Evolutionary conservation across 495 filamentous ascomycete genomes (phyloP).

Genomic region (Hypoxylon subgilvum): DNA sequence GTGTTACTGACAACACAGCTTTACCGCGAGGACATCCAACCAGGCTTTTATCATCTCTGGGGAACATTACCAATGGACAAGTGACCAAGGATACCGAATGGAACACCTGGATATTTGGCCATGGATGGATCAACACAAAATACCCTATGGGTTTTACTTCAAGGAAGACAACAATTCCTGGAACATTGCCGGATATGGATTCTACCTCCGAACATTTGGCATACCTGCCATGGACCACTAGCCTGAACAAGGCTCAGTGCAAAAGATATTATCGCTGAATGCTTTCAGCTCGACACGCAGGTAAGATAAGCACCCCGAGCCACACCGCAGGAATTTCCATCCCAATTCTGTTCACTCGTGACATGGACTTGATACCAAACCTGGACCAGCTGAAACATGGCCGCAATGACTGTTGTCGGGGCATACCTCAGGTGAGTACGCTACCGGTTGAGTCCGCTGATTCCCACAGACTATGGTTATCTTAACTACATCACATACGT

Average conservation of each 20-base stretch:
- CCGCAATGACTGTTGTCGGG: background rate
- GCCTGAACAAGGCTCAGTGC: slow-evolving; percentile 19
- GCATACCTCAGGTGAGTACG: slow-evolving; percentile 9
- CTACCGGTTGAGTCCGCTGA: slow-evolving; percentile 16
- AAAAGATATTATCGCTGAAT: slow-evolving; percentile 14
- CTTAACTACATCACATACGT: background rate
- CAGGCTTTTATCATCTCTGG: background rate
- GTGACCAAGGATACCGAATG: slow-evolving; percentile 11
- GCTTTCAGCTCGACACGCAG: slow-evolving; percentile 16
- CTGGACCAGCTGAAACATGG: slow-evolving; percentile 2
- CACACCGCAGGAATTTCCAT: slow-evolving; percentile 8
- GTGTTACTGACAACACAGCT: slow-evolving; percentile 29
- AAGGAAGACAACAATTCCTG: slow-evolving; percentile 15
- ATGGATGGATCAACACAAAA: slow-evolving; percentile 7
- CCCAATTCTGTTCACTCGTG: slow-evolving; percentile 9
- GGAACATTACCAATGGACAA: slow-evolving; percentile 19
- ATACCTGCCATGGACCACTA: slow-evolving; percentile 32
- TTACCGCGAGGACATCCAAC: background rate
- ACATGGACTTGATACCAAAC: slow-evolving; percentile 25
- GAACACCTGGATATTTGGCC: slow-evolving; percentile 14
- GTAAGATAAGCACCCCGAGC: slow-evolving; percentile 24
- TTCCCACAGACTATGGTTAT: slow-evolving; percentile 7
- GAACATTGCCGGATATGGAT: slow-evolving; percentile 5
- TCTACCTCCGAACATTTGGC: slow-evolving; percentile 25
- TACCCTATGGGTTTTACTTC: slow-evolving; percentile 13